Evolutionary conservation across 2,329 filamentous ascomycete species (phyloP).

Genomic region (Verticillium alfalfae): DNA sequence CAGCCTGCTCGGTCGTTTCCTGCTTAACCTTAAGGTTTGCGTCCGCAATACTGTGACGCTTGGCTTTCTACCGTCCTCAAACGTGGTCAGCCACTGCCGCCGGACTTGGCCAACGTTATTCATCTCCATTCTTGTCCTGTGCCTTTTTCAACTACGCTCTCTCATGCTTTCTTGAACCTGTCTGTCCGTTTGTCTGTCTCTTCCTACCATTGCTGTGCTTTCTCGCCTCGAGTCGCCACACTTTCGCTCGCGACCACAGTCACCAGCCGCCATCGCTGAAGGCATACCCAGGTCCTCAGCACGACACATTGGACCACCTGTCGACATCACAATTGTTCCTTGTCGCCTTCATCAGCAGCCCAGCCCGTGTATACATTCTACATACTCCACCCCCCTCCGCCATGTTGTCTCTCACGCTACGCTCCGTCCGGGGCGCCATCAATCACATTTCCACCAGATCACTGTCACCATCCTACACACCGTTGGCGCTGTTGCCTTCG

Average conservation of each 20-base stretch:
- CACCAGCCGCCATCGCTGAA: too few relatives aligned
- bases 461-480: neutral
- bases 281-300: too few relatives aligned
- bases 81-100: neutral
- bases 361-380: neutral
- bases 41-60: neutral
- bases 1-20: neutral
- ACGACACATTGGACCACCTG: neutral
- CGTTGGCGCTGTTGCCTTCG: neutral
- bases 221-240: neutral
- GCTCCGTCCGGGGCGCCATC: constrained; percentile 10
- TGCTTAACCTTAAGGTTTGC: neutral
- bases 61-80: neutral
- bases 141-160: neutral
- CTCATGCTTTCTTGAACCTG: neutral
- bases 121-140: neutral
- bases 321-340: neutral
- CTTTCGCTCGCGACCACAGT: neutral
- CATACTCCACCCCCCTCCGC: neutral
- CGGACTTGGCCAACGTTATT: neutral
- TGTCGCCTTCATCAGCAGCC: neutral
- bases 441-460: constrained; percentile 7
- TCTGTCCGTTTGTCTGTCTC: neutral
- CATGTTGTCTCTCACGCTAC: constrained; percentile 10
- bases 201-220: neutral